Evolutionary conservation across 495 filamentous ascomycete genomes (phyloP), one percentile per base, ranked within the genome.

Genomic region (Penicillium daleae): DNA sequence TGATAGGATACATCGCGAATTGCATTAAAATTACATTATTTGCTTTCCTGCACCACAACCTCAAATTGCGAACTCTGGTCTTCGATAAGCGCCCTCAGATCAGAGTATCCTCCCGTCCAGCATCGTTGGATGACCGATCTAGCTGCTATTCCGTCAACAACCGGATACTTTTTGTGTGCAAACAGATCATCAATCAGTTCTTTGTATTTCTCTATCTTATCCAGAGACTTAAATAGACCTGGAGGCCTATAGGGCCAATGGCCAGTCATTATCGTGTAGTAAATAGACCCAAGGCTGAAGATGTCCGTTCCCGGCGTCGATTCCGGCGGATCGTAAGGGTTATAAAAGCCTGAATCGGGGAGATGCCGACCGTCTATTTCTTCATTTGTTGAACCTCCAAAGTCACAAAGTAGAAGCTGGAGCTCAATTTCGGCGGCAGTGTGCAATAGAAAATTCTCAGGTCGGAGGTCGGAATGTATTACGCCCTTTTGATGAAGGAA

Each of bases 241-340:
- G 51, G 66, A 61, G 66, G 37, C 31, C 50, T 72, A 40, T 74
- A 72, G 17, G 71, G 69, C 71, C 71, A 74, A 61, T 72, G n/a
- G 19, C 70, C 65, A 31, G 71, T 72, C 70, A 72, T 65, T 44
- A 68, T 74, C 39, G 70, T 74, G 51, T 72, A 74, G 56, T 64
- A 64, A 12, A 72, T 52, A 2, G 71, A 72, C 26, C 71, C 69
- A n/a, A 72, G 71, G 37, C 71, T 69, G 39, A 74, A 72, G 6
- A 74, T 72, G 39, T 72, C 67, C 51, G 44, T 65, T 6, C 52
- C 57, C 33, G 63, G 33, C 19, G 70, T 72, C 15, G 67, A 72
- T 31, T 55, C 62, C 42, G 17, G 56, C 13, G 60, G 61, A 22
- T 31, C 21, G n/a, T 52, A 57, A 55, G 67, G 69, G 55, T 72